A percentile compares a stretch with the other conserved stretches of the same genome.
Evolutionary conservation across 345 rosid genomes (phyloP).

Genomic region (Microthlaspi erraticum): DNA sequence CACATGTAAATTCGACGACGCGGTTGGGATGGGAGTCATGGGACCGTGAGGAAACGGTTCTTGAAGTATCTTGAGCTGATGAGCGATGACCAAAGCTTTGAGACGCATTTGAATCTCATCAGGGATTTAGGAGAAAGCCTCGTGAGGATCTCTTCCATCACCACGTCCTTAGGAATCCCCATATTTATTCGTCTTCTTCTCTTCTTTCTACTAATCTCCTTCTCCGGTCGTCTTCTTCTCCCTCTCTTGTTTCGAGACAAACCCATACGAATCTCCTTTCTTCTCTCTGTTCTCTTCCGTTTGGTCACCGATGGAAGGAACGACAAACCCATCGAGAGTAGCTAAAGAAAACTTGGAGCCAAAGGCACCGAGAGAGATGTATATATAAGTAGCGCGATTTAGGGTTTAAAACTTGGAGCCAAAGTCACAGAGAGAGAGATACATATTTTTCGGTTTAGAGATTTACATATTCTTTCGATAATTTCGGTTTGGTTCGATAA

Average conservation of each 20-base stretch:
- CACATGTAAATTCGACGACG: background rate
- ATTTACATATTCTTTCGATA: too few relatives aligned
- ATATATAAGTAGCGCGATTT: too few relatives aligned
- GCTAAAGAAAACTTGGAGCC: too few relatives aligned
- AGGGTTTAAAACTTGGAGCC: too few relatives aligned
- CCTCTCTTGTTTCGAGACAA: background rate
- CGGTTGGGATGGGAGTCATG: background rate
- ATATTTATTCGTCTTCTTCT: background rate
- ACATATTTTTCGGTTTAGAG: too few relatives aligned
- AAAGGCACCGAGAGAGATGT: too few relatives aligned
- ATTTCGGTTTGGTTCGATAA: background rate
- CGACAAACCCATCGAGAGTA: background rate
- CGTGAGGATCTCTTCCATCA: background rate
- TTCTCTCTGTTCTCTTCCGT: background rate
- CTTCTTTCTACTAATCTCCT: background rate
- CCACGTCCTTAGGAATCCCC: background rate
- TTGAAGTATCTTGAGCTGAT: background rate
- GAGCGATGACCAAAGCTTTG: slow-evolving; percentile 9
- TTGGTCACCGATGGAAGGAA: background rate
- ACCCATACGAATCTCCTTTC: background rate
- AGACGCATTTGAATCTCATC: slow-evolving; percentile 9
- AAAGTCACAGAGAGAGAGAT: too few relatives aligned
- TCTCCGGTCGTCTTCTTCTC: too few relatives aligned
- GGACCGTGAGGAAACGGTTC: background rate
- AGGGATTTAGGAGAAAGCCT: background rate